These are phyloP conservation scores for Catunica adiposa DNA, from an alignment of 2,329 filamentous ascomycete species.

Conservation along the genomic window DNA sequence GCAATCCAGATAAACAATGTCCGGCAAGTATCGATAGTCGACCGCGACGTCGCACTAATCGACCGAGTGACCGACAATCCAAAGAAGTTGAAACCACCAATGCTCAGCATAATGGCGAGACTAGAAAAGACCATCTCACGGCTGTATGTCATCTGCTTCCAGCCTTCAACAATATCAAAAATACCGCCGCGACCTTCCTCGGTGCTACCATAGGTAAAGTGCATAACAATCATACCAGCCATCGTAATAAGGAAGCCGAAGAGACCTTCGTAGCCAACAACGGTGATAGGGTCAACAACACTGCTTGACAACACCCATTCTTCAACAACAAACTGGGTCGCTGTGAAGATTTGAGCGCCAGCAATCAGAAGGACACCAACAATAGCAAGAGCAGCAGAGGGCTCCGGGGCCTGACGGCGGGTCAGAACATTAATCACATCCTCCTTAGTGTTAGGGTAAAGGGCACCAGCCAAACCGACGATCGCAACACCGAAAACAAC, in stretches of 20 bases:
- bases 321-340: slow-evolving; percentile 88
- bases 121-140: slow-evolving; percentile 58
- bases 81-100: slow-evolving; percentile 98
- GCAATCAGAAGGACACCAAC: slow-evolving; percentile 83
- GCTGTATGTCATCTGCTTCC: slow-evolving; percentile 62
- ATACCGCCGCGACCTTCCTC: slow-evolving; percentile 60
- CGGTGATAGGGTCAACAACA: slow-evolving; percentile 59
- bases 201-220: slow-evolving; percentile 60
- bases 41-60: slow-evolving; percentile 82
- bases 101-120: slow-evolving; percentile 89
- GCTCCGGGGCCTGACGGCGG: slow-evolving; percentile 23
- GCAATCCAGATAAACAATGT: slow-evolving; percentile 98
- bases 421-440: slow-evolving; percentile 21
- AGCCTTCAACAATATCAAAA: slow-evolving; percentile 79
- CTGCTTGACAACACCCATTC: slow-evolving; percentile 68
- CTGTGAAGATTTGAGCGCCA: slow-evolving; percentile 89
- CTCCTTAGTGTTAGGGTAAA: slow-evolving; percentile 44
- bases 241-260: slow-evolving; percentile 77
- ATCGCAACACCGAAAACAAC: slow-evolving; percentile 79
- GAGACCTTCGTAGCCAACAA: slow-evolving; percentile 90
- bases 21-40: slow-evolving; percentile 92
- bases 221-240: slow-evolving; percentile 62
- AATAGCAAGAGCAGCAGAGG: slow-evolving; percentile 39
- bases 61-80: slow-evolving; percentile 79
- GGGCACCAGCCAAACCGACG: slow-evolving; percentile 74